These are phyloP conservation scores for Microdochium trichocladiopsis DNA, from an alignment of 2,329 filamentous ascomycete genomes.

Conservation along the genomic window DNA sequence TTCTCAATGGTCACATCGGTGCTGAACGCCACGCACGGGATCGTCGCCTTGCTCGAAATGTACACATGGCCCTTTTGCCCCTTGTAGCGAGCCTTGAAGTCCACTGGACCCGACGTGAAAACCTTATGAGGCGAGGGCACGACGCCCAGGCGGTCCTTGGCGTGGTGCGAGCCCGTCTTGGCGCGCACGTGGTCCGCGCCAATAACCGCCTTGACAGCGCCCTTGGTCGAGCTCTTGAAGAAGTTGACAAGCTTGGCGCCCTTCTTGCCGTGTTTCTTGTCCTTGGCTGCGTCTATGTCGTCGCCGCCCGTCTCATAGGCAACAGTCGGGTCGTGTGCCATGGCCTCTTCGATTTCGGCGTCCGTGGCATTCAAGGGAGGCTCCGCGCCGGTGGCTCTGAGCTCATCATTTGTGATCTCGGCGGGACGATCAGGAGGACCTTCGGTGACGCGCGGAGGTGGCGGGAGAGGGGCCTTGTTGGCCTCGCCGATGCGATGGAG, in stretches of 20 bases:
- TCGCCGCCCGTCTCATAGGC: conserved; percentile 28
- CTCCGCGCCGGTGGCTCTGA: conserved; percentile 38
- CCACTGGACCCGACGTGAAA: conserved; percentile 57
- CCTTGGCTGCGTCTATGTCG: conserved; percentile 40
- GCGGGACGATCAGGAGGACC: conserved; percentile 28
- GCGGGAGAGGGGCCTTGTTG: conserved; percentile 72
- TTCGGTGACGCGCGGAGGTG: conserved; percentile 31
- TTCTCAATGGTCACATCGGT: conserved; percentile 46
- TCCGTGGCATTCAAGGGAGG: conserved; percentile 51
- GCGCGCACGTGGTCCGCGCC: conserved; percentile 67
- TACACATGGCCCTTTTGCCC: conserved; percentile 69
- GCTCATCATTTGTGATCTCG: conserved; percentile 34
- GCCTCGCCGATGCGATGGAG: conserved; percentile 75
- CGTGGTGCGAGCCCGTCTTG: conserved; percentile 49
- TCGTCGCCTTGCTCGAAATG: conserved; percentile 59
- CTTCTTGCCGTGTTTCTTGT: conserved; percentile 28
- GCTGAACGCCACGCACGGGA: conserved; percentile 61
- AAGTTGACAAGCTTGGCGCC: conserved; percentile 48
- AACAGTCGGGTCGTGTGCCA: conserved; percentile 32
- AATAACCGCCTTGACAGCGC: conserved; percentile 64
- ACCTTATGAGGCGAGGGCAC: conserved; percentile 42
- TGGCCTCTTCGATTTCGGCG: conserved; percentile 60
- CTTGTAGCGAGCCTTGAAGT: conserved; percentile 66
- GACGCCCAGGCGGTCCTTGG: conserved; percentile 66
- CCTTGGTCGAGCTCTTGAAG: conserved; percentile 64